Evolutionary conservation across 1,284 basidiomycete species (phyloP).

Genomic region (Tylopilus sp.): DNA sequence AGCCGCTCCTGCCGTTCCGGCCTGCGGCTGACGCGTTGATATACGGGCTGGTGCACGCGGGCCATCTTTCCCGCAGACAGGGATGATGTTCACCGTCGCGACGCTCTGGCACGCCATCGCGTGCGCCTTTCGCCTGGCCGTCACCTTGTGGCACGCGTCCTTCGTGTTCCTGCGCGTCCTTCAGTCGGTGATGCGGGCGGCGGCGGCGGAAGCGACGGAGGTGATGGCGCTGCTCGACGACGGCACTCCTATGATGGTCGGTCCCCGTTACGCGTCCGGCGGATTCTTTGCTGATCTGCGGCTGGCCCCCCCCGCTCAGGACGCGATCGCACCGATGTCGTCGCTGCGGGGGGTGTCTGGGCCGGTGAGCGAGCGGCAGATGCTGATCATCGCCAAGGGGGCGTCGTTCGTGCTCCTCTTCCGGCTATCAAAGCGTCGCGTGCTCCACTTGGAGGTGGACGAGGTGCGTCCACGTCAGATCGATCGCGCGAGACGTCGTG

Average conservation of each 20-base stretch:
- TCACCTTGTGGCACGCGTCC: constrained; percentile 15
- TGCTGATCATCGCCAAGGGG: constrained; percentile 20
- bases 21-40: constrained; percentile 14
- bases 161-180: constrained; percentile 13
- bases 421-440: constrained; percentile 19
- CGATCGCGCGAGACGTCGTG: no score
- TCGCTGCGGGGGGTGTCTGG: not conserved
- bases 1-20: not conserved
- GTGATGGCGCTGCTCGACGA: constrained; percentile 17
- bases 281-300: not conserved
- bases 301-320: constrained; percentile 2
- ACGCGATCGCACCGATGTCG: constrained; percentile 2
- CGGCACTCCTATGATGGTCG: constrained; percentile 11
- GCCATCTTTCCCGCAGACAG: not conserved
- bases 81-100: constrained; percentile 9
- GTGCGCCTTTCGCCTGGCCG: constrained; percentile 5
- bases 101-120: constrained; percentile 3
- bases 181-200: constrained; percentile 11
- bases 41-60: not conserved
- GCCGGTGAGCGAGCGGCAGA: constrained; percentile 8
- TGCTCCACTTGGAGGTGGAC: constrained; percentile 27
- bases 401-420: constrained; percentile 24
- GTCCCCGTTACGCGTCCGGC: not conserved
- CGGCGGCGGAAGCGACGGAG: constrained; percentile 19
- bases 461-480: constrained; percentile 17